Percentiles rank a stretch among this genome's conserved stretches.
Conservation (phyloP, 2,329 filamentous ascomycete genomes). For the Epichloe gansuensis region DNA sequence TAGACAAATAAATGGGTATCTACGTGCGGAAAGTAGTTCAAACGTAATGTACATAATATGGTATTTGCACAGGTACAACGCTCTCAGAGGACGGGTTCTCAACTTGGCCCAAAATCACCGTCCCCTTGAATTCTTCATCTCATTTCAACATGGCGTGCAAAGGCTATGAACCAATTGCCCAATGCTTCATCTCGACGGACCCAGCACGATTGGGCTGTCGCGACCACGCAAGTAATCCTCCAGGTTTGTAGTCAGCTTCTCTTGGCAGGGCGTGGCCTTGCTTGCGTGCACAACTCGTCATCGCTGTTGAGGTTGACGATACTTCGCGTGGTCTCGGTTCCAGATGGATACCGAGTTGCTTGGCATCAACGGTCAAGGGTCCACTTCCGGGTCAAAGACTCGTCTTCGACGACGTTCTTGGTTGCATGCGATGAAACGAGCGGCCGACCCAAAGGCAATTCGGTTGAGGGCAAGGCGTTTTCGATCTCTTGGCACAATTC, state of each 20-base stretch:
- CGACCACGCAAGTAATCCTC: not conserved
- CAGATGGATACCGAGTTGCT: not conserved
- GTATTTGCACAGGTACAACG: not conserved
- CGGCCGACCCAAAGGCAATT: slow-evolving; percentile 4
- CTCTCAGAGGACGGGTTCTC: not conserved
- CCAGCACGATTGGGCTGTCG: not conserved
- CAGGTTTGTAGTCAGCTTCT: not conserved
- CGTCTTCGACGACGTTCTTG: too few species aligned
- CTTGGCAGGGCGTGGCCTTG: not conserved
- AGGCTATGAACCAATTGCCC: not conserved
- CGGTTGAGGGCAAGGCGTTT: not conserved
- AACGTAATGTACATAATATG: not conserved
- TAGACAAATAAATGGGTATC: not conserved
- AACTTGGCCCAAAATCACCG: not conserved
- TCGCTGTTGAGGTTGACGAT: not conserved
- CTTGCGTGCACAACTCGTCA: not conserved
- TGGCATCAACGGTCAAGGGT: not conserved
- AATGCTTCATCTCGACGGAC: not conserved
- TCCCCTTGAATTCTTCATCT: not conserved
- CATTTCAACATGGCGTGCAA: not conserved
- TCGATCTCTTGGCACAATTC: slow-evolving; percentile 14
- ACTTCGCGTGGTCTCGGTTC: not conserved
- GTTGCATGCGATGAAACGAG: not conserved
- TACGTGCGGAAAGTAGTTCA: not conserved
- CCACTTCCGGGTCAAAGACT: not conserved